Conservation (phyloP, 768 basidiomycete species). For the Ramaria sp. region DNA sequence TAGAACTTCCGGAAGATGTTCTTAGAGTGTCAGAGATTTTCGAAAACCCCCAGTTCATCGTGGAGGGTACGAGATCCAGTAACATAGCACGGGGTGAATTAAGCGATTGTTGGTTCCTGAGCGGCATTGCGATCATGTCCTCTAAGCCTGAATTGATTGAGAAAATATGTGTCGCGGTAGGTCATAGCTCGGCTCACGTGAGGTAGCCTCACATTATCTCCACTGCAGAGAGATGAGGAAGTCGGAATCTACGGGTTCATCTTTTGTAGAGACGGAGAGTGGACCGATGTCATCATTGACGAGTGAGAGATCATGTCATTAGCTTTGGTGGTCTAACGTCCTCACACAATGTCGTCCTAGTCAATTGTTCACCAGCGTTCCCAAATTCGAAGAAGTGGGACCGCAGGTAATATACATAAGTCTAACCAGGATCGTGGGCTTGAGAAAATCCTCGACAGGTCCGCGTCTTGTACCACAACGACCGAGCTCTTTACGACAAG, state of each 20-base stretch:
- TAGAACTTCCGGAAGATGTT: conserved; percentile 27
- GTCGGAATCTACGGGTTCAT: conserved; percentile 48
- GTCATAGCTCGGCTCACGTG: conserved; percentile 9
- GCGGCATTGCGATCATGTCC: conserved; percentile 38
- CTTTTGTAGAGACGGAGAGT: conserved; percentile 40
- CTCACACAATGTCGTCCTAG: conserved; percentile 18
- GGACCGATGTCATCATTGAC: conserved; percentile 45
- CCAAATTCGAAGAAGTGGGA: conserved; percentile 39
- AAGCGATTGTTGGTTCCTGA: conserved; percentile 45
- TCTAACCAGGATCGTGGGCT: not conserved
- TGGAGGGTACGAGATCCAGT: conserved; percentile 29
- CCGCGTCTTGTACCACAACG: conserved; percentile 36
- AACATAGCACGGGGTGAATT: conserved; percentile 38
- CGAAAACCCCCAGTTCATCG: conserved; percentile 38
- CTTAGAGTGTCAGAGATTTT: conserved; percentile 41
- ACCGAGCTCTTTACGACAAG: conserved; percentile 34
- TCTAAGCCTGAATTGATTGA: conserved; percentile 33
- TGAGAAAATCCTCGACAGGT: conserved; percentile 16
- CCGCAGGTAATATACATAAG: conserved; percentile 1
- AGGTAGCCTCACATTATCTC: not conserved
- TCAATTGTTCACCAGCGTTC: conserved; percentile 35
- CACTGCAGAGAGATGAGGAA: conserved; percentile 31
- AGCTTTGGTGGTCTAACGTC: not conserved
- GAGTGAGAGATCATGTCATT: conserved; percentile 26
- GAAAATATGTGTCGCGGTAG: conserved; percentile 39